Conservation (phyloP, 2,329 filamentous ascomycete species). For the Aureobasidium namibiae region DNA sequence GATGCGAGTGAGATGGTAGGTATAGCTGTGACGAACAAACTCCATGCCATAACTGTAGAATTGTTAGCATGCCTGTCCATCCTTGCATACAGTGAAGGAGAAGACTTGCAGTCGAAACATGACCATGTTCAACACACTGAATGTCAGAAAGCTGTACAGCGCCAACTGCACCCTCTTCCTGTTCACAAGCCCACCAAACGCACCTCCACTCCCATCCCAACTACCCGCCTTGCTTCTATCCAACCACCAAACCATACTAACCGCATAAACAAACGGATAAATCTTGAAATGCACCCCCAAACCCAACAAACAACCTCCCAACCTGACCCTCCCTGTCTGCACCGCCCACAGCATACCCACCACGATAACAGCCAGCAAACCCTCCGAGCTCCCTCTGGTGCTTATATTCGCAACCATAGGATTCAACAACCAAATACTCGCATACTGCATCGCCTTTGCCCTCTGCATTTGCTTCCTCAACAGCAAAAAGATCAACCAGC, state of each 20-base stretch:
- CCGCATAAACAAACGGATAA: conserved; percentile 93
- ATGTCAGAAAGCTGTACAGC: conserved; percentile 61
- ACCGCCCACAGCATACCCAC: conserved; percentile 78
- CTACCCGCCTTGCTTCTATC: conserved; percentile 40
- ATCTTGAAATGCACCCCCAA: conserved; percentile 95
- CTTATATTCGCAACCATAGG: conserved; percentile 98
- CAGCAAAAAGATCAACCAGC: conserved; percentile 62
- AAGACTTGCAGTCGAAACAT: conserved; percentile 67
- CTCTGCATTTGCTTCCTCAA: conserved; percentile 32
- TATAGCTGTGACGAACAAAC: conserved; percentile 83
- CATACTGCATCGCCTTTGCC: conserved; percentile 60
- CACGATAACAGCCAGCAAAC: conserved; percentile 76
- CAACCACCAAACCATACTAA: conserved; percentile 73
- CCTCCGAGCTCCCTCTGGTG: conserved; percentile 89
- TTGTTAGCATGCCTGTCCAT: no score
- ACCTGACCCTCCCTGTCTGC: conserved; percentile 48
- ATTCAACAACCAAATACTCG: conserved; percentile 87
- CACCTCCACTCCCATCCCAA: not conserved
- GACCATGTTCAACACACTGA: conserved; percentile 60
- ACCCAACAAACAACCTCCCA: conserved; percentile 71
- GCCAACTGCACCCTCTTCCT: conserved; percentile 47
- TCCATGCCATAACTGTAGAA: conserved; percentile 62
- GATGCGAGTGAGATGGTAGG: conserved; percentile 86
- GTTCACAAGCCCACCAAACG: conserved; percentile 17
- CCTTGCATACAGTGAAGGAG: no score